Evolutionary conservation across 805 yeast species (phyloP).

Genomic region (Metschnikowia proteae): DNA sequence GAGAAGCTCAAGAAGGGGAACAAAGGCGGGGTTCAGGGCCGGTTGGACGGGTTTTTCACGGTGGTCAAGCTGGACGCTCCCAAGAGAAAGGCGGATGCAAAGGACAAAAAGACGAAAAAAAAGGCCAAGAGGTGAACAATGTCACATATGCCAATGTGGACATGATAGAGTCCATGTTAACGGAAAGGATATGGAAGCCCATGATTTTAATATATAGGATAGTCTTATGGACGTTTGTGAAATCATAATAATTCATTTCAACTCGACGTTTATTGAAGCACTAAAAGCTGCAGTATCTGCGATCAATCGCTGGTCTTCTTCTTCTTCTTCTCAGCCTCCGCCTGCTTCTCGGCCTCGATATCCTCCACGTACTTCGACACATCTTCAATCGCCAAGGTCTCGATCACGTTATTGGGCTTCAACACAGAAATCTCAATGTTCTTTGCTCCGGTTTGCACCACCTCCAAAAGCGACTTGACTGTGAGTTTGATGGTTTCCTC

Average conservation of each 20-base stretch:
- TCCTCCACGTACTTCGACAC: slow-evolving; percentile 71
- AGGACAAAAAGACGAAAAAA: slow-evolving; percentile 31
- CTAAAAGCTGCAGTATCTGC: neutral
- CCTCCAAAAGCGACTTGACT: slow-evolving; percentile 84
- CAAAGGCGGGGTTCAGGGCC: slow-evolving; percentile 83
- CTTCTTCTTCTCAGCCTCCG: slow-evolving; percentile 69
- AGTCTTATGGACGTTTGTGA: too few species aligned
- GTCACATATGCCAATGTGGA: too few species aligned
- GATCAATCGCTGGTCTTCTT: slow-evolving; percentile 29
- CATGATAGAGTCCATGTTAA: too few species aligned
- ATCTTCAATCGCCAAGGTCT: slow-evolving; percentile 61
- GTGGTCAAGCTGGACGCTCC: slow-evolving; percentile 45
- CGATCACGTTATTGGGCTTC: slow-evolving; percentile 62
- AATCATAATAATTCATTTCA: too few species aligned
- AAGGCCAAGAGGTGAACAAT: slow-evolving; percentile 17
- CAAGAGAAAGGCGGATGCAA: slow-evolving; percentile 34
- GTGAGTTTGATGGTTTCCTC: slow-evolving; percentile 76
- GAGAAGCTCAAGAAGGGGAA: slow-evolving; percentile 79
- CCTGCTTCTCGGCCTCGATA: slow-evolving; percentile 84
- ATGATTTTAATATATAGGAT: too few species aligned
- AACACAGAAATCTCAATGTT: slow-evolving; percentile 91
- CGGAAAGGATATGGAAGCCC: too few species aligned
- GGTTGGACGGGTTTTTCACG: slow-evolving; percentile 88
- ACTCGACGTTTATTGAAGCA: neutral
- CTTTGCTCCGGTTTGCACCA: slow-evolving; percentile 96